A percentile compares a stretch with the other conserved stretches of the same genome.
phyloP scores from a whole-genome alignment of 257 asterid species.

The Gentiana macrophylla region DNA sequence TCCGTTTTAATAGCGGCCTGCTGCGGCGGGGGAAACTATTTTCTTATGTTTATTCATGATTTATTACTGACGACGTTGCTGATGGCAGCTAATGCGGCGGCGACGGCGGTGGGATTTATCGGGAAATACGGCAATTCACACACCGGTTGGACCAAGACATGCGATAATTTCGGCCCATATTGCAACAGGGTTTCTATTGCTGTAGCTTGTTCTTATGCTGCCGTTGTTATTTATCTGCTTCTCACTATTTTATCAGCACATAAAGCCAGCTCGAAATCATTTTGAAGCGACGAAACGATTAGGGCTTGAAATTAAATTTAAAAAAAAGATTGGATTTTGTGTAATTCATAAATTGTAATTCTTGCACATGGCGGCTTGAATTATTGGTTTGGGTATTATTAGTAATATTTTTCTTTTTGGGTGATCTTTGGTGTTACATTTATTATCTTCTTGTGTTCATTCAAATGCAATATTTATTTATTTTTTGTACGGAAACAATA shows the following conservation, averaged over 20 bases:
- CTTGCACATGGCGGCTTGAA: not conserved
- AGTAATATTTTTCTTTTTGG: not conserved
- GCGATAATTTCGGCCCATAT: conserved; percentile 31
- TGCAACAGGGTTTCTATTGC: conserved; percentile 30
- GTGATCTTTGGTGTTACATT: not conserved
- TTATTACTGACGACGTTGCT: conserved; percentile 42
- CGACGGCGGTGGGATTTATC: conserved; percentile 42
- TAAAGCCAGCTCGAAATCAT: conserved; percentile 15
- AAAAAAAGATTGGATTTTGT: no score
- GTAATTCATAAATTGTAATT: no score
- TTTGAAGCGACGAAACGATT: no score
- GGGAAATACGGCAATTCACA: conserved; percentile 47
- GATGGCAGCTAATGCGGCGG: conserved; percentile 44
- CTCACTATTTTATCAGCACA: conserved; percentile 33
- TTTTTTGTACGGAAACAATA: not conserved
- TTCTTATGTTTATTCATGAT: conserved; percentile 55
- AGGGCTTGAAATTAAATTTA: no score
- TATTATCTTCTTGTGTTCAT: not conserved
- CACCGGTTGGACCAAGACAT: conserved; percentile 47
- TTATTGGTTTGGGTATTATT: not conserved
- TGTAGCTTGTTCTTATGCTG: conserved; percentile 10
- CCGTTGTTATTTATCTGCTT: conserved; percentile 21
- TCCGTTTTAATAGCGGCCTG: conserved; percentile 18
- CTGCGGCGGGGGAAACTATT: conserved; percentile 18
- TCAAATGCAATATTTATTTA: not conserved